phyloP scores from a whole-genome alignment of 2,329 filamentous ascomycete genomes.

The Trichoderma sp. region DNA sequence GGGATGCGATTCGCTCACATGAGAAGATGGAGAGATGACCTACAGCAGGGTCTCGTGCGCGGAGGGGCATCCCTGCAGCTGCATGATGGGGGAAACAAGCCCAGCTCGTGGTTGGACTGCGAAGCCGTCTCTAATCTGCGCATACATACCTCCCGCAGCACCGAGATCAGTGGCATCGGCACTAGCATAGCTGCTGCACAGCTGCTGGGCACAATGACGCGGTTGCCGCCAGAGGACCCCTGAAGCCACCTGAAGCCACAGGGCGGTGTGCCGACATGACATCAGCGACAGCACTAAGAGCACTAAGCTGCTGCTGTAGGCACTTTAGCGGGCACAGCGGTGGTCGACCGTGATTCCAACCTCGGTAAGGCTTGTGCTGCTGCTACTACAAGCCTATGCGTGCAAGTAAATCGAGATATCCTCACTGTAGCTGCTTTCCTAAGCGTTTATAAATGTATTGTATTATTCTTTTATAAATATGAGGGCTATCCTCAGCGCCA shows the following conservation, averaged over 20 bases:
- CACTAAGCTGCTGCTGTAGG: neutral
- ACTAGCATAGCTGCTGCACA: slow-evolving; percentile 3
- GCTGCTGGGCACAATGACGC: slow-evolving; percentile 20
- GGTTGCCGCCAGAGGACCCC: slow-evolving; percentile 15
- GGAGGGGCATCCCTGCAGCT: slow-evolving; percentile 23
- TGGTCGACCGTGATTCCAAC: neutral
- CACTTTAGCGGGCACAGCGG: neutral
- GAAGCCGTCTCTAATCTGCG: neutral
- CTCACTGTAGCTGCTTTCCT: neutral
- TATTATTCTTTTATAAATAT: neutral
- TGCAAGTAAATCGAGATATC: neutral
- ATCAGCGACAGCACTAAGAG: slow-evolving; percentile 5
- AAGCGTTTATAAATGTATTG: neutral
- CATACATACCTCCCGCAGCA: neutral
- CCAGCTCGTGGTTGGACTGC: slow-evolving; percentile 13
- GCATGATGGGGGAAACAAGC: slow-evolving; percentile 9
- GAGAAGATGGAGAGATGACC: slow-evolving; percentile 19
- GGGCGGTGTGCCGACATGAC: slow-evolving; percentile 21
- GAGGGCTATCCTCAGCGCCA: neutral
- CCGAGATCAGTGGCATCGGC: slow-evolving; percentile 2
- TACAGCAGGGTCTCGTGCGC: slow-evolving; percentile 23
- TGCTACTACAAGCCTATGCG: neutral
- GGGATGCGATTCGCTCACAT: slow-evolving; percentile 7
- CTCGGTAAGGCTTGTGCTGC: neutral
- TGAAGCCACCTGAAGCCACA: slow-evolving; percentile 16